Percentiles rank a stretch among this genome's conserved stretches.
Conservation (phyloP, 208 protist species). For the Leptomonas seymouri region DNA sequence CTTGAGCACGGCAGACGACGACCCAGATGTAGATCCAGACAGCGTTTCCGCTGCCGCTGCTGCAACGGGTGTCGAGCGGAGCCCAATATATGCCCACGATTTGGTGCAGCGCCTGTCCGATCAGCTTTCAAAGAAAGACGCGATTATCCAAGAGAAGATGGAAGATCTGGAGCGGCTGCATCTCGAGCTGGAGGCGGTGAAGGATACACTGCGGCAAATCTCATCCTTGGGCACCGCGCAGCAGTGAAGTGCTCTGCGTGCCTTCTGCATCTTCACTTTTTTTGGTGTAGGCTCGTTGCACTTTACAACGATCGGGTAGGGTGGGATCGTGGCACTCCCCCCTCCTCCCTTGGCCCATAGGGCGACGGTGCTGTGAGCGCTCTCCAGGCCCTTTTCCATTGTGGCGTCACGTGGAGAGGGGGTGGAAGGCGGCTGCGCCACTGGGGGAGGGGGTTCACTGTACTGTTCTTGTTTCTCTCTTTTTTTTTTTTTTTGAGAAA, state of each 20-base stretch:
- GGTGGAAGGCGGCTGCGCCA: too few species aligned
- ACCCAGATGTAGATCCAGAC: background rate
- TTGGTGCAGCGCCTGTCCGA: constrained; percentile 11
- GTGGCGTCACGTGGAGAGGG: too few species aligned
- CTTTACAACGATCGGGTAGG: too few species aligned
- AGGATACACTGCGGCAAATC: constrained; percentile 38
- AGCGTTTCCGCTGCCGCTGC: background rate
- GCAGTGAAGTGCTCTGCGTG: background rate
- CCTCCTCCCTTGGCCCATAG: too few species aligned
- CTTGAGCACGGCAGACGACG: background rate
- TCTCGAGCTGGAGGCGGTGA: constrained; percentile 43
- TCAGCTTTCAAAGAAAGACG: constrained; percentile 33
- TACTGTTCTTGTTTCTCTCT: too few species aligned
- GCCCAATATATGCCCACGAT: background rate
- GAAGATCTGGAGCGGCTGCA: constrained; percentile 39
- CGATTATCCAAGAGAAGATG: constrained; percentile 28
- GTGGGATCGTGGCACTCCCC: too few species aligned
- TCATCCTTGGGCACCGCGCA: constrained; percentile 14
- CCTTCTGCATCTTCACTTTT: background rate
- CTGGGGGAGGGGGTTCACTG: too few species aligned
- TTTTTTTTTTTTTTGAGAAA: too few species aligned
- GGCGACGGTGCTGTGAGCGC: too few species aligned
- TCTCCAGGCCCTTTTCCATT: too few species aligned
- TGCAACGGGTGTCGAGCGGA: background rate
- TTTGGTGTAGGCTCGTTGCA: too few species aligned